Percentiles rank a stretch among this genome's conserved stretches.
These are phyloP conservation scores for Lathyrus sativus DNA, from an alignment of 306 rosid species.

Conservation along the genomic window DNA sequence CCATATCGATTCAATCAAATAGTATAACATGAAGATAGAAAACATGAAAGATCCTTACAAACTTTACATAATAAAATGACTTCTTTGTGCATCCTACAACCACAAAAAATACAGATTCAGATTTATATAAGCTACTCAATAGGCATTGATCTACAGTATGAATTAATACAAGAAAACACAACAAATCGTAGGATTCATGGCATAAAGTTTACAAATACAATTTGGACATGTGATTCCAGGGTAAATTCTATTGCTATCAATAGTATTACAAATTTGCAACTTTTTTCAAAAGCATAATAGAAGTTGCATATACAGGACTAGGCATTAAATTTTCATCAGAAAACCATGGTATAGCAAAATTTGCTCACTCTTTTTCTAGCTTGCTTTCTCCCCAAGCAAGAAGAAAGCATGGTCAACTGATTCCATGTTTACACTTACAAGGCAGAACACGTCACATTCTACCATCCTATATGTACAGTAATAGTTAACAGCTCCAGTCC, in stretches of 20 bases:
- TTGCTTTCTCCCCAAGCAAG: slow-evolving; percentile 1
- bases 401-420: slow-evolving; percentile 23
- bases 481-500: background rate
- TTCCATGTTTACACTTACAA: background rate
- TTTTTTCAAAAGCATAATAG: no score
- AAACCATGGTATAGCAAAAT: no score
- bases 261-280: no score
- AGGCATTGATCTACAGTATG: slow-evolving; percentile 21
- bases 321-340: no score
- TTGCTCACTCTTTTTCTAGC: no score
- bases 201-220: slow-evolving; percentile 15
- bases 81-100: slow-evolving; percentile 34
- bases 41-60: slow-evolving; percentile 13
- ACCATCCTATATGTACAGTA: background rate
- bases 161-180: slow-evolving; percentile 28
- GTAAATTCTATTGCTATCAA: background rate
- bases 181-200: slow-evolving; percentile 14
- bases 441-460: no score
- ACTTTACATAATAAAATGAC: slow-evolving; percentile 16
- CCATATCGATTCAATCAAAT: slow-evolving; percentile 13
- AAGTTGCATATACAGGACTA: no score
- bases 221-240: background rate
- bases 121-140: slow-evolving; percentile 23
- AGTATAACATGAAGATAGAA: slow-evolving; percentile 15
- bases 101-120: slow-evolving; percentile 25